Evolutionary conservation across 441 rosid species (phyloP), one percentile per base, ranked within the genome.

Genomic region (Manihot esculenta): DNA sequence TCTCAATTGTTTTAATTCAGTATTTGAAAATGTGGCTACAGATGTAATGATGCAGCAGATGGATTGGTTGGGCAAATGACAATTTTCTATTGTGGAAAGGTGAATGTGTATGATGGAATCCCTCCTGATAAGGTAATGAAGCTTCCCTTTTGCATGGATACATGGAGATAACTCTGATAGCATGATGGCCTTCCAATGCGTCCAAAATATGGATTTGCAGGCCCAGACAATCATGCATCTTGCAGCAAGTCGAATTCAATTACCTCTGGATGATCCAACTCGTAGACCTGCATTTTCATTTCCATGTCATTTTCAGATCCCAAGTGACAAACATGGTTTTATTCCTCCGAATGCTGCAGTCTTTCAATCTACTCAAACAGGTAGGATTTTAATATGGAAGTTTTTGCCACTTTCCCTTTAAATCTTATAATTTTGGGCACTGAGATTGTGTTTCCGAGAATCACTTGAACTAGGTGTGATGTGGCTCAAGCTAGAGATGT

Each of bases 41-140:
- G 99, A 77, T 76, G 84, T 72, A 79, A 79, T 1, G 80, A 73
- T 74, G 89, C 82, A 70, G 56, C 81, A 56, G 84, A 69, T 76
- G 83, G 80, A 62, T 26, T 41, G 17, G 71, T 64, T 63, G 94
- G 85, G 74, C 98, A 94, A 81, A 90, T 94, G 99, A 88, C 98
- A 10, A 92, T 94, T 78, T 90, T 94, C 84, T 94, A 94, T 78
- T 77, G 93, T 57, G 99, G 99, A 24, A 91, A 92, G 87, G 92
- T 94, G 76, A 90, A 89, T 73, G 99, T 90, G 50, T 94, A 88
- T 72, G 93, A 92, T 73, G 91, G 85, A 66, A 88, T 94, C 73
- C 86, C 93, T 57, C 84, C 87, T 67, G 89, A 89, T 81, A 90
- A 89, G 98, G 99, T 94, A 91, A 87, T 66, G 74, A 69, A 75